Evolutionary conservation across 2,329 filamentous ascomycete species (phyloP), one percentile per base, ranked within the genome.

Genomic region (Paraphaeosphaeria sporulosa): DNA sequence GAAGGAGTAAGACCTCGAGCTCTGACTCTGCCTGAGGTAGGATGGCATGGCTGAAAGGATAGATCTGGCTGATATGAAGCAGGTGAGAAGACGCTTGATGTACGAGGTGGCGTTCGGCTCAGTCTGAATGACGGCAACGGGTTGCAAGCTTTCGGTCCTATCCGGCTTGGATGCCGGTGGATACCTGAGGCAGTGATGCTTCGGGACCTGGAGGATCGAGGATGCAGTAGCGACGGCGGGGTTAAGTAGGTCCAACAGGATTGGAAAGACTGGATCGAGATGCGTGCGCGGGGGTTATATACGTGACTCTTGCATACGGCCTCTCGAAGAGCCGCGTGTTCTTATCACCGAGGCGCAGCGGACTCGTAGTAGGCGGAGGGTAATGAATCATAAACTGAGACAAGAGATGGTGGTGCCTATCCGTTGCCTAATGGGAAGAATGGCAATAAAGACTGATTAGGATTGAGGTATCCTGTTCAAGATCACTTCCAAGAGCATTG

Each of bases 1-100:
- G 59, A 70, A 78, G 0, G 75, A 78, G 58, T 73, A 75, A 30
- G 74, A 71, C 64, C 75, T 68, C 21, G 66, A 67, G 27, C 21
- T 57, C 42, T 30, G 34, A 10, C 64, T 57, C 38, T 57, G 62
- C 38, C 72, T 65, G 48, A 76, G 62, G 57, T 72, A 76, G 50
- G 74, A 75, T 42, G 75, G 74, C 75, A 78, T 78, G n/a, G 62
- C 64, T 55, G 64, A 61, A 52, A 72, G 52, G 46, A 70, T 57
- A 40, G 69, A 57, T 49, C 68, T 73, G 63, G 76, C 48, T 5
- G 67, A 58, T 40, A 61, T 69, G 40, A 71, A 55, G 8, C 54
- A 57, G 12, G 70, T 73, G 47, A 59, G 64, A 43, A 58, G 64
- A 46, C 69, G 71, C 46, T 70, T 32, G 30, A 68, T 66, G 27